Percentiles rank a stretch among this genome's conserved stretches.
These are phyloP conservation scores for Phytophthora citricola DNA, from an alignment of 352 stramenopile genomes.

Conservation along the genomic window DNA sequence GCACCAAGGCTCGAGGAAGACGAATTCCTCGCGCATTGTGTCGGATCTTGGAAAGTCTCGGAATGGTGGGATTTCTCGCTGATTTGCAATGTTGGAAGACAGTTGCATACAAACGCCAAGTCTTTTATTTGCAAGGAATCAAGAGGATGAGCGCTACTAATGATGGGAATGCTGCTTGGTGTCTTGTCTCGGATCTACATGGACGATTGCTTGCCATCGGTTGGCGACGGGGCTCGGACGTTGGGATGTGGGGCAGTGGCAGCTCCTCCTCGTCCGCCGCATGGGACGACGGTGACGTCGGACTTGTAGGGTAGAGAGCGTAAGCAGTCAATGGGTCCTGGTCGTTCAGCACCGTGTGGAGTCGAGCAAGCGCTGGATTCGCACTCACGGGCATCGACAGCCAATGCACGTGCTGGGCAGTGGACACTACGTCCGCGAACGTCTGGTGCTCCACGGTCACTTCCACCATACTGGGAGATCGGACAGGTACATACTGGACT, in stretches of 20 bases:
- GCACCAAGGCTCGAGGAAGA: slow-evolving; percentile 42
- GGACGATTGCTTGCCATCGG: slow-evolving; percentile 11
- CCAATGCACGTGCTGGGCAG: slow-evolving; percentile 42
- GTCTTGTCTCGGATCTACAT: slow-evolving; percentile 21
- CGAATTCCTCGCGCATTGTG: slow-evolving; percentile 23
- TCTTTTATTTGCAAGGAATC: slow-evolving; percentile 22
- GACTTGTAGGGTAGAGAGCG: slow-evolving; percentile 38
- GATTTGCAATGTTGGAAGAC: slow-evolving; percentile 13
- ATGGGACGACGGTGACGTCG: slow-evolving; percentile 26
- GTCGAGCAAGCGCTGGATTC: slow-evolving; percentile 42
- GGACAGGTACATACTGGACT: not conserved
- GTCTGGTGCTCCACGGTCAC: slow-evolving; percentile 32
- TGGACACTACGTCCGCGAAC: slow-evolving; percentile 28
- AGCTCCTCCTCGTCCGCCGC: slow-evolving; percentile 21
- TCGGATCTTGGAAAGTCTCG: slow-evolving; percentile 26
- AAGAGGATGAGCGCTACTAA: slow-evolving; percentile 26
- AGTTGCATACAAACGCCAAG: slow-evolving; percentile 3
- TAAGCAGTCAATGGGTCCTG: slow-evolving; percentile 46
- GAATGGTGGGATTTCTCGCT: slow-evolving; percentile 3
- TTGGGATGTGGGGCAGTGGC: slow-evolving; percentile 27
- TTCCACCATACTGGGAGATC: slow-evolving; percentile 19
- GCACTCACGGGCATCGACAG: slow-evolving; percentile 37
- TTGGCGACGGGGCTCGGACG: slow-evolving; percentile 23
- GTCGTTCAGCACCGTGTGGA: slow-evolving; percentile 44
- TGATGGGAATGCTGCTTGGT: slow-evolving; percentile 15